Conservation (phyloP, 768 basidiomycete genomes). For the Holtermannia corniformis region DNA sequence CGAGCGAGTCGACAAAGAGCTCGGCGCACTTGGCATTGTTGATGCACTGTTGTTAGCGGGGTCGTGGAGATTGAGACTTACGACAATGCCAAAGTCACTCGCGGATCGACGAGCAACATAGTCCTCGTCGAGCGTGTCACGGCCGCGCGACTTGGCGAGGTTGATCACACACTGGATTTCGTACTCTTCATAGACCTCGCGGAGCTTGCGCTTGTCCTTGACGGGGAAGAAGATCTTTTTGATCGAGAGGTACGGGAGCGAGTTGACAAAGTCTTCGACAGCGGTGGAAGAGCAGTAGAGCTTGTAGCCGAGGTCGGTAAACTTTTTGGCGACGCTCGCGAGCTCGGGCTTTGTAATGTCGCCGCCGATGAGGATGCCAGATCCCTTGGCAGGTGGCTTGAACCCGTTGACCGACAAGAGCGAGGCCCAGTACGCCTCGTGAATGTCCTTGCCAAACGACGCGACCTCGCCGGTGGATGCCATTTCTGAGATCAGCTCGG, state of each 20-base stretch:
- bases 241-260: constrained; percentile 58
- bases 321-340: constrained; percentile 63
- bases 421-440: constrained; percentile 66
- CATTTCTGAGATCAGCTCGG: constrained; percentile 58
- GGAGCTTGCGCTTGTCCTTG: constrained; percentile 87
- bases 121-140: constrained; percentile 74
- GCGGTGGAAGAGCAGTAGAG: constrained; percentile 51
- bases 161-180: constrained; percentile 94
- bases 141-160: constrained; percentile 68
- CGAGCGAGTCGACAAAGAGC: constrained; percentile 82
- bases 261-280: constrained; percentile 73
- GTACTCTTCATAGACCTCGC: constrained; percentile 73
- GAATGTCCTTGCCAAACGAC: constrained; percentile 81
- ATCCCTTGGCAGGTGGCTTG: constrained; percentile 72
- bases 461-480: constrained; percentile 97
- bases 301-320: constrained; percentile 85
- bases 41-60: constrained; percentile 50
- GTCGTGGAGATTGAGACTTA: constrained; percentile 12
- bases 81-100: constrained; percentile 78
- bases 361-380: constrained; percentile 87
- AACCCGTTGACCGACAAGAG: constrained; percentile 93
- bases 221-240: constrained; percentile 94
- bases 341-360: constrained; percentile 83
- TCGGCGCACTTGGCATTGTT: constrained; percentile 83
- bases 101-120: constrained; percentile 94